These are phyloP conservation scores for Gracilaria gracilis DNA, from an alignment of 23 red algal species.

Conservation along the genomic window DNA sequence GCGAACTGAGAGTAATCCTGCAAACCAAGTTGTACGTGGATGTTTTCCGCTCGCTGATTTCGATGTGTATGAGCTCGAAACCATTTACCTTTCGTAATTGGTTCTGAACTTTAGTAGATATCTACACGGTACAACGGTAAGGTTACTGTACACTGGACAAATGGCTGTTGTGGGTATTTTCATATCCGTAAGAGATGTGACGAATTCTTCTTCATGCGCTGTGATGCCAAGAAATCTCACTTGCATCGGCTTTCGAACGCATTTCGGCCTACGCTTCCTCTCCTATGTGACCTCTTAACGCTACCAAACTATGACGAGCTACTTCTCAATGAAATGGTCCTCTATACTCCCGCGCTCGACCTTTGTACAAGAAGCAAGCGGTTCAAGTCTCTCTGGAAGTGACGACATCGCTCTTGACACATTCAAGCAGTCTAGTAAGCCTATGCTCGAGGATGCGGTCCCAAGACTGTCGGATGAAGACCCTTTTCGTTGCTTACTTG, in stretches of 20 bases:
- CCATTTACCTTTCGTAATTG: no score
- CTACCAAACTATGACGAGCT: background rate
- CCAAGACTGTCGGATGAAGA: background rate
- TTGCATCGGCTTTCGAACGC: background rate
- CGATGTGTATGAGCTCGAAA: no score
- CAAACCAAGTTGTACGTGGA: no score
- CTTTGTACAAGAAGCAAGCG: background rate
- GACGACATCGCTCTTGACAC: background rate
- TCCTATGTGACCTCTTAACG: background rate
- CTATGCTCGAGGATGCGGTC: background rate
- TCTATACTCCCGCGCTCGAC: background rate
- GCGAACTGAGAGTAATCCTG: no score
- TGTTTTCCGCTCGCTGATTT: no score
- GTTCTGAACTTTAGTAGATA: no score
- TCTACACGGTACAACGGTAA: no score
- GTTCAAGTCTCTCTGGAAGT: background rate
- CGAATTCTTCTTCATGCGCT: no score
- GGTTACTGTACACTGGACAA: no score
- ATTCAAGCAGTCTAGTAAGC: background rate
- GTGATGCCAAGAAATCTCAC: background rate
- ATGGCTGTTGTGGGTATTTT: no score
- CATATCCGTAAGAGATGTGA: no score
- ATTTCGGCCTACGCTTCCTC: background rate
- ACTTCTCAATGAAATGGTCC: background rate
- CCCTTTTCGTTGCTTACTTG: constrained; percentile 22